Base-by-base conservation (phyloP, 352 stramenopile genomes). In the Phytophthora agathidicida region DNA sequence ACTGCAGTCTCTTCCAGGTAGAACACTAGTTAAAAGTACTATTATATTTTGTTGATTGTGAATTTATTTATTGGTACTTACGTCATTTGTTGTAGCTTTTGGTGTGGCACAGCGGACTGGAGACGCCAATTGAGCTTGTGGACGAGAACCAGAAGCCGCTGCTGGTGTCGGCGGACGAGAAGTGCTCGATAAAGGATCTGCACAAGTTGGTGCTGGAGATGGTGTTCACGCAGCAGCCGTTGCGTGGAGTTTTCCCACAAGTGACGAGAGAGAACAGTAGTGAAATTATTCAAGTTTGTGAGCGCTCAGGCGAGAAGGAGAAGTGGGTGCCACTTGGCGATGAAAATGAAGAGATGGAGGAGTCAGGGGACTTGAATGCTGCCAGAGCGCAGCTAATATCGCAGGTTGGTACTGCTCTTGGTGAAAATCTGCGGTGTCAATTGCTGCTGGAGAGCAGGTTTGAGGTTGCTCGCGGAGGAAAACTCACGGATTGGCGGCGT, bases 361-460 rank as follows among this genome's bases (percentile, higher is more conserved):
- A 26, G 3, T 28, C n/a, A 7, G 38, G 22, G 2, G 11, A 38
- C 5, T 23, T 16, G 30, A 48, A 5, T 20, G 28, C 80, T 2
- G 51, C 36, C 7, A 69, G 68, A n/a, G 44, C 91, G 22, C 49
- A 83, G 51, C 36, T 93, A 1, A 71, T 73, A 38, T 33, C 51
- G 10, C 63, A 71, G 38, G 48, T 76, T 23, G 65, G 64, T 33
- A 48, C n/a, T n/a, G n/a, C 60, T 11, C 35, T 51, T 16, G 65
- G 57, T 35, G 58, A 67, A 14, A 76, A 77, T 32, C 60, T 75
- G 8, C 79, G 69, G 35, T 50, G 65, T 27, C 49, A 83, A 10
- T 47, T 92, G 37, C 71, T 92, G 6, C 42, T 92, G 5, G 83
- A 92, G 52, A 58, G 36, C 3, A 73, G 48, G 5, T 86, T 76